A percentile compares a stretch with the other conserved stretches of the same genome.
These are phyloP conservation scores for Cyclospora cayetanensis DNA, from an alignment of 169 alveolate genomes.

Conservation along the genomic window DNA sequence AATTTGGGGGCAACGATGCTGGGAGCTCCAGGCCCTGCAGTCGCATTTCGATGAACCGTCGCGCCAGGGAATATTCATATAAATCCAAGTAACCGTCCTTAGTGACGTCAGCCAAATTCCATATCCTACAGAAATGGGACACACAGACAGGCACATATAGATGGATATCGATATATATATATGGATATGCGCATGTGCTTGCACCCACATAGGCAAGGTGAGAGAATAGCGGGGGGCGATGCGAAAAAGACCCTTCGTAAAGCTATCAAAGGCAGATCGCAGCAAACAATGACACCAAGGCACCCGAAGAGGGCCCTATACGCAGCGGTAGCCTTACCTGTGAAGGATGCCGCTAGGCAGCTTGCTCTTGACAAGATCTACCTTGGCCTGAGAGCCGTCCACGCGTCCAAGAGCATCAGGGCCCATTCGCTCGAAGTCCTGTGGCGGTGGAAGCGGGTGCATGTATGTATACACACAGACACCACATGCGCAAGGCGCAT, in stretches of 20 bases:
- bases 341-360: conserved; percentile 76
- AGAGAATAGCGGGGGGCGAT: neutral
- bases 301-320: no score
- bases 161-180: no score
- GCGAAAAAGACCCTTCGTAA: neutral
- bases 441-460: neutral
- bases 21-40: conserved; percentile 77
- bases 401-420: conserved; percentile 68
- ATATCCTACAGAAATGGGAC: conserved; percentile 39
- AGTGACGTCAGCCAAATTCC: conserved; percentile 78
- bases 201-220: neutral
- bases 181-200: no score
- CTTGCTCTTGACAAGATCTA: conserved; percentile 76
- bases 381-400: conserved; percentile 78
- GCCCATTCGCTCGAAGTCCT: conserved; percentile 74
- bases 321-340: conserved; percentile 38
- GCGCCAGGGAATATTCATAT: conserved; percentile 76
- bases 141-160: no score
- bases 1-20: conserved; percentile 36
- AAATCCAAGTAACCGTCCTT: conserved; percentile 78
- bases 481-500: neutral
- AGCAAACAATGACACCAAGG: neutral
- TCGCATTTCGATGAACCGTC: conserved; percentile 79
- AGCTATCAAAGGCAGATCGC: neutral
- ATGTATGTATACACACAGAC: neutral